Percentiles rank a stretch among this genome's conserved stretches.
Conservation (phyloP, 2,329 filamentous ascomycete species). For the Cercospora nicotianae region DNA sequence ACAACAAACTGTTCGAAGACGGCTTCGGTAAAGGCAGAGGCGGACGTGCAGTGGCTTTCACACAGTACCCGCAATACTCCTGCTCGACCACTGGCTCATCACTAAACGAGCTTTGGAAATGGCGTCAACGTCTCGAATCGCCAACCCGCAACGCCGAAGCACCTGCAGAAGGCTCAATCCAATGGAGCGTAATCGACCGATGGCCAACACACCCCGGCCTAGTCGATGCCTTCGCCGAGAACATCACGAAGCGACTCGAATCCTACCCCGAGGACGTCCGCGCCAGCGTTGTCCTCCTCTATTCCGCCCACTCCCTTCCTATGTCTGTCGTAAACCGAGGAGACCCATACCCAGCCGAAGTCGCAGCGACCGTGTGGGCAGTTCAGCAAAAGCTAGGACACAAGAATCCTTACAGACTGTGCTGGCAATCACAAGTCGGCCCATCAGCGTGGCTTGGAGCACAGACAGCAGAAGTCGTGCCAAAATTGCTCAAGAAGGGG, state of each 20-base stretch:
- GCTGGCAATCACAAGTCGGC: conserved; percentile 98
- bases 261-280: conserved; percentile 81
- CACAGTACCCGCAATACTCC: conserved; percentile 97
- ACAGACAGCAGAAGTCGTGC: conserved; percentile 85
- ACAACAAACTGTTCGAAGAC: conserved; percentile 76
- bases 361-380: conserved; percentile 91
- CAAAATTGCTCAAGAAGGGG: conserved; percentile 84
- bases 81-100: conserved; percentile 97
- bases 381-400: conserved; percentile 92
- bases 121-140: conserved; percentile 77
- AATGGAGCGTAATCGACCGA: conserved; percentile 96
- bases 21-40: conserved; percentile 87
- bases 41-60: conserved; percentile 94
- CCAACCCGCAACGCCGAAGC: conserved; percentile 47
- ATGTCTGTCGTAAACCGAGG: conserved; percentile 98
- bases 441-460: conserved; percentile 94
- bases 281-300: conserved; percentile 80
- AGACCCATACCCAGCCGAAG: conserved; percentile 92
- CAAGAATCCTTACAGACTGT: conserved; percentile 86
- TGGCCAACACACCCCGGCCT: conserved; percentile 93
- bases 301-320: conserved; percentile 87
- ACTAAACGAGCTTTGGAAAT: conserved; percentile 97
- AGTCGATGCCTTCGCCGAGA: conserved; percentile 86
- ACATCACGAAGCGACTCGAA: conserved; percentile 80
- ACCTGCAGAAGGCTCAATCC: conserved; percentile 66